Evolutionary conservation across 495 filamentous ascomycete species (phyloP).

Genomic region (Penicillium diatomitis): DNA sequence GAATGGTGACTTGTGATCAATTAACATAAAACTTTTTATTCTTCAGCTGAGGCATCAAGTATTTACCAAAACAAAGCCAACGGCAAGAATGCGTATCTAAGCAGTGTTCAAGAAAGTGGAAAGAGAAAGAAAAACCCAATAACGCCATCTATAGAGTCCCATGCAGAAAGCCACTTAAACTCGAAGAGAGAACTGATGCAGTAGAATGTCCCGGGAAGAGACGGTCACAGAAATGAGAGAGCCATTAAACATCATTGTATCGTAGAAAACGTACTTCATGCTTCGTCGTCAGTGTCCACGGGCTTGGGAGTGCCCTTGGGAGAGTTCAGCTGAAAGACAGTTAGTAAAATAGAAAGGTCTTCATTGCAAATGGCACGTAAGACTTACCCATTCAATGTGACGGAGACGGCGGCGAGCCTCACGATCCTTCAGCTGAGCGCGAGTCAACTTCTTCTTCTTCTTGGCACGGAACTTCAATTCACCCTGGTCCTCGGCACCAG

Average conservation of each 20-base stretch:
- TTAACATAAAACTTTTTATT: no score
- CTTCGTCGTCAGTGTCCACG: constrained; percentile 71
- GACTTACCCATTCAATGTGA: constrained; percentile 77
- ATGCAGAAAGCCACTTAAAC: constrained; percentile 15
- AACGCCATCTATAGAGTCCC: constrained; percentile 22
- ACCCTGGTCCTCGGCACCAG: constrained; percentile 68
- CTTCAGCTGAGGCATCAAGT: no score
- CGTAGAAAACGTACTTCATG: constrained; percentile 23
- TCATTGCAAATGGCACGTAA: constrained; percentile 13
- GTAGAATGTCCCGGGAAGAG: constrained; percentile 9
- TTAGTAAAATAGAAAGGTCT: constrained; percentile 14
- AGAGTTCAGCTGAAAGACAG: constrained; percentile 26
- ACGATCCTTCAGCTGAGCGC: constrained; percentile 87
- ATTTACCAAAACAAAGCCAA: not conserved
- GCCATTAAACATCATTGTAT: constrained; percentile 17
- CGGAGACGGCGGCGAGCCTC: constrained; percentile 81
- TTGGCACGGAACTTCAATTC: constrained; percentile 88
- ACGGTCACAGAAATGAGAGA: constrained; percentile 4
- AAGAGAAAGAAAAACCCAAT: not conserved
- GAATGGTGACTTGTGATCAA: no score
- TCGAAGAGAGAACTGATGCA: constrained; percentile 12
- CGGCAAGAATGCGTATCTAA: constrained; percentile 15
- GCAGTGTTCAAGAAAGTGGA: constrained; percentile 1
- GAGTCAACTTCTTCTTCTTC: constrained; percentile 98
- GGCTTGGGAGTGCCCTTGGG: constrained; percentile 73